Base-by-base conservation (phyloP, 2,329 filamentous ascomycete species). In the Neophaeococcomyces aloes region DNA sequence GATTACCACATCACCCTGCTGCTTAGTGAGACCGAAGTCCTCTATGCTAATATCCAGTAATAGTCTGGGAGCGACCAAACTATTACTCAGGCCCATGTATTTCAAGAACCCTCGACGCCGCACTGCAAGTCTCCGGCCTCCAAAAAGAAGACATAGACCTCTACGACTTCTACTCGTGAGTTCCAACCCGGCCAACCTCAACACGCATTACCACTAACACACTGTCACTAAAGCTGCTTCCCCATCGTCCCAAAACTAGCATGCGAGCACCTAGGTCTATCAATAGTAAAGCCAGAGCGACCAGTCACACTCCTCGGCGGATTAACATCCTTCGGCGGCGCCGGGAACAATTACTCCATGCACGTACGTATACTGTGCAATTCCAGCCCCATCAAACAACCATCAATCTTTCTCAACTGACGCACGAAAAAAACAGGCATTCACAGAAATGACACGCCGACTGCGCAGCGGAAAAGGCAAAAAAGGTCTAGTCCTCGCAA, bases 271-370 rank as follows among this genome's bases (percentile, higher is more conserved):
- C 67, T 83, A 0, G 69, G 68, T 0, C 55, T 83, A 1, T 65
- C 72, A 0, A 62, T 74, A 0, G 59, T 59, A 0, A 58, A 65
- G 1, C 55, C 65, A 1, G 23, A 59, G 2, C 78, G 75, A 48
- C 69, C 74, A 0, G 67, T 81, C 15, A 81, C 76, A 0, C 59
- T 83, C 0, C 65, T 83, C 0, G 79, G 79, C 0, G 79, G 79
- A 0, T 54, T 84, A 42, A 83, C 79, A 3, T 79, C 73, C 1
- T 83, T 83, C 46, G 79, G 80, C 0, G 80, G 79, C 0, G 79
- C 80, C 4, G 79, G 79, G 0, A 83, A 83, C 49, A 83, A 83
- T 43, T 83, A 83, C 47, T 79, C 76, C 0, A 76, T 82, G 71
- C 79, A 83, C 61, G 77, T 73, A 55, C 63, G 60, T 29, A 4